Percentiles rank a stretch among this genome's conserved stretches.
phyloP scores from a whole-genome alignment of 2,329 filamentous ascomycete genomes.

The Claviceps arundinis region DNA sequence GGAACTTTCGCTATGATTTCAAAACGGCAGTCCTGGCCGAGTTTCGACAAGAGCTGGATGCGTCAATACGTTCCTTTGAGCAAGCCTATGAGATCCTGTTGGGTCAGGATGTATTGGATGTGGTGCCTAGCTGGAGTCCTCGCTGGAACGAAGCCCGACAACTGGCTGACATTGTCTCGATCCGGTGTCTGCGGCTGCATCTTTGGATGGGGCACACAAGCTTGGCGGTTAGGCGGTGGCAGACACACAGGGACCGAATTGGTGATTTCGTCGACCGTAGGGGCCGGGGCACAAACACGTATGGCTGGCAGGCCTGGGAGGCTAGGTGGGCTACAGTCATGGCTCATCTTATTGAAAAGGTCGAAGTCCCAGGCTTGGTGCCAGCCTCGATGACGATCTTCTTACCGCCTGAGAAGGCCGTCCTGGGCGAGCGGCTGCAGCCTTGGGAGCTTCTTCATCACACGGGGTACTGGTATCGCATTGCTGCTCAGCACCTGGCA shows the following conservation, averaged over 20 bases:
- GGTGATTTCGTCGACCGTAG: conserved; percentile 67
- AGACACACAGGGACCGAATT: conserved; percentile 60
- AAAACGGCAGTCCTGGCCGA: conserved; percentile 86
- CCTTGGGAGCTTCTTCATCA: conserved; percentile 55
- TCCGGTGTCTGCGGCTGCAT: conserved; percentile 71
- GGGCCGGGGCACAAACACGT: conserved; percentile 75
- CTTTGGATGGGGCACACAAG: conserved; percentile 71
- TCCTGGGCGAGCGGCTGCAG: conserved; percentile 42
- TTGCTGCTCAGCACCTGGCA: conserved; percentile 43
- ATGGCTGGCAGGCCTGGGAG: conserved; percentile 92
- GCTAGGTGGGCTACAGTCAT: conserved; percentile 54
- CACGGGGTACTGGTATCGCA: conserved; percentile 52
- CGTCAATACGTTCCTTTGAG: conserved; percentile 72
- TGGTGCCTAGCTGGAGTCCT: conserved; percentile 78
- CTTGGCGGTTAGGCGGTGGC: conserved; percentile 68
- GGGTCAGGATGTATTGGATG: conserved; percentile 71
- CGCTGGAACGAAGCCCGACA: conserved; percentile 90
- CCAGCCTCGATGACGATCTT: conserved; percentile 32
- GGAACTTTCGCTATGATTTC: conserved; percentile 91
- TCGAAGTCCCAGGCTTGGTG: conserved; percentile 36
- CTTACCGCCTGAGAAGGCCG: conserved; percentile 43
- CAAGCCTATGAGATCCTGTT: conserved; percentile 76
- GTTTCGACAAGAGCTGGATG: conserved; percentile 85
- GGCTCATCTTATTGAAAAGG: conserved; percentile 45
- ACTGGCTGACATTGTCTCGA: conserved; percentile 65